phyloP scores from a whole-genome alignment of 1,284 basidiomycete genomes.

The Filobasidium uniguttulatum region DNA sequence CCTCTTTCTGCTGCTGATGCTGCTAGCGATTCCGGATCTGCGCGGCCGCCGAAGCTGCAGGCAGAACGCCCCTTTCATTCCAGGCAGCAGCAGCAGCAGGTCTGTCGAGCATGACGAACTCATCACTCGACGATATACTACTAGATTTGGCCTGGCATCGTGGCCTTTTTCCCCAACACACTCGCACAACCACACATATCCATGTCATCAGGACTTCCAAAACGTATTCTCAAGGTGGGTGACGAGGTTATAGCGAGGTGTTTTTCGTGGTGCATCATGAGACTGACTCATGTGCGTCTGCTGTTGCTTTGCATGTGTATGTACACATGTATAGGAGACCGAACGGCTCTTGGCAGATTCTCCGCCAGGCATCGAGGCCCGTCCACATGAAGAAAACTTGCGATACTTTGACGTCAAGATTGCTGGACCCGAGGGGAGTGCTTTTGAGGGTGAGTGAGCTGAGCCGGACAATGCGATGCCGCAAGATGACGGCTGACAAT shows the following conservation, averaged over 20 bases:
- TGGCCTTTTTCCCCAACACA: no score
- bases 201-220: no score
- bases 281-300: neutral
- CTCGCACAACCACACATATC: no score
- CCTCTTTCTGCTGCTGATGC: no score
- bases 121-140: no score
- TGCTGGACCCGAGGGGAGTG: conserved; percentile 80
- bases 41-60: no score
- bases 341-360: conserved; percentile 90
- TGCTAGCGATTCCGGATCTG: no score
- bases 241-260: neutral
- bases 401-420: conserved; percentile 98
- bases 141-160: no score
- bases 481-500: neutral
- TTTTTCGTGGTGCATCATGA: neutral
- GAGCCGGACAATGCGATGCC: no score
- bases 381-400: conserved; percentile 92
- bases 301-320: neutral
- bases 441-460: conserved; percentile 67
- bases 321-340: conserved; percentile 57
- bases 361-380: conserved; percentile 84
- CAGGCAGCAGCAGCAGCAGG: no score
- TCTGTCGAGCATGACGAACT: no score
- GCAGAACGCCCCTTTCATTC: no score
- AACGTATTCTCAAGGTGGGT: conserved; percentile 38